Percentiles rank a stretch among this genome's conserved stretches.
Conservation (phyloP, 2,329 filamentous ascomycete genomes). For the Ceratocystis lukuohia region DNA sequence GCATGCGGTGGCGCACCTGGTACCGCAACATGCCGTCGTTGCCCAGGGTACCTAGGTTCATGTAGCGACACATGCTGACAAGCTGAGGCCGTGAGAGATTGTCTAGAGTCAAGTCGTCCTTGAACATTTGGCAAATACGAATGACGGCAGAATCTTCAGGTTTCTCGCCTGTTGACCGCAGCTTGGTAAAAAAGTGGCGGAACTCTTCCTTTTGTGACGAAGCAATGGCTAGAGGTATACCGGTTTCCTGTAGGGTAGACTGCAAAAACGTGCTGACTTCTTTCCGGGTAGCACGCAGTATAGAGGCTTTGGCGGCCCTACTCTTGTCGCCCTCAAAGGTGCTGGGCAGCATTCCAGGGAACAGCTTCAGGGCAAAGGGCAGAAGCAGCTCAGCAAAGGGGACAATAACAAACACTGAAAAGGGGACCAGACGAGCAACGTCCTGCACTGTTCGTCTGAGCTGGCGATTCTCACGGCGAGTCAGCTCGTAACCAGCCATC, state of each 20-base stretch:
- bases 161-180: constrained; percentile 77
- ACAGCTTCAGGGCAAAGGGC: constrained; percentile 80
- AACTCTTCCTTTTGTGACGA: constrained; percentile 91
- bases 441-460: constrained; percentile 88
- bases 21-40: constrained; percentile 97
- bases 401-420: constrained; percentile 93
- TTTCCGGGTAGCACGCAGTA: constrained; percentile 72
- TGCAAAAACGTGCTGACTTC: constrained; percentile 86
- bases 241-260: constrained; percentile 82
- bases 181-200: constrained; percentile 91
- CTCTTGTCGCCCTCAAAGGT: constrained; percentile 89
- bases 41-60: constrained; percentile 94
- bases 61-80: constrained; percentile 95
- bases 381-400: constrained; percentile 90
- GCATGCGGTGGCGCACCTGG: constrained; percentile 92
- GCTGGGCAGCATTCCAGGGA: constrained; percentile 93
- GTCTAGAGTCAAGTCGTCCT: constrained; percentile 92
- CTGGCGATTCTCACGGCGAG: constrained; percentile 83
- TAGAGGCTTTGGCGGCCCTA: constrained; percentile 75
- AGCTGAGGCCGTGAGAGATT: constrained; percentile 91
- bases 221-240: constrained; percentile 68
- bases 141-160: constrained; percentile 86
- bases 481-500: constrained; percentile 94
- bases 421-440: constrained; percentile 80
- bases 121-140: constrained; percentile 98